These are phyloP conservation scores for Ceratocystis papillata DNA, from an alignment of 2,329 filamentous ascomycete genomes.

Conservation along the genomic window DNA sequence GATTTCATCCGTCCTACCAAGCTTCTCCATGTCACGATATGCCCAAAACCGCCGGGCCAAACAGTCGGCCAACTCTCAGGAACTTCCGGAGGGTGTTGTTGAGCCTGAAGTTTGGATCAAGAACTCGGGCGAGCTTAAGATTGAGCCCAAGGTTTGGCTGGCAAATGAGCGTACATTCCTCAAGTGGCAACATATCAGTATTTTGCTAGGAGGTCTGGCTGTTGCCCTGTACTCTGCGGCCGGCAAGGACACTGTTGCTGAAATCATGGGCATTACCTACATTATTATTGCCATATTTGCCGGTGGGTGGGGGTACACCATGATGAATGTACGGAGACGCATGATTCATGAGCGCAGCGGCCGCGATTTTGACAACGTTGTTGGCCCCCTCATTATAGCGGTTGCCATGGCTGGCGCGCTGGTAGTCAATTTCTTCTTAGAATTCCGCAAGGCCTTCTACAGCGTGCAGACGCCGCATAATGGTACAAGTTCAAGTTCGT, in stretches of 20 bases:
- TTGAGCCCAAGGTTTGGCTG: conserved; percentile 97
- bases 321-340: conserved; percentile 62
- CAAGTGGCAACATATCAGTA: conserved; percentile 94
- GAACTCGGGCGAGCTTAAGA: conserved; percentile 79
- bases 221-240: conserved; percentile 84
- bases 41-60: conserved; percentile 45
- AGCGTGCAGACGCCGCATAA: conserved; percentile 12
- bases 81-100: conserved; percentile 74
- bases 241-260: conserved; percentile 63
- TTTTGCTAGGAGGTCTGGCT: conserved; percentile 74
- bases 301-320: conserved; percentile 74
- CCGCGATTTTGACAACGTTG: conserved; percentile 82
- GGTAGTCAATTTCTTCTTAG: conserved; percentile 79
- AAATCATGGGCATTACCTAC: conserved; percentile 71
- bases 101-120: conserved; percentile 86
- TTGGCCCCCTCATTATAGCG: conserved; percentile 76
- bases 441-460: conserved; percentile 40
- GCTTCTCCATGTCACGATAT: conserved; percentile 72
- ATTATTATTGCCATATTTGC: conserved; percentile 72
- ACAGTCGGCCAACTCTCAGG: conserved; percentile 30
- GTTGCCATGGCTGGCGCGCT: conserved; percentile 66
- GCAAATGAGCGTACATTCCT: conserved; percentile 97
- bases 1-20: conserved; percentile 64
- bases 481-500: conserved; percentile 8
- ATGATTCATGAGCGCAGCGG: conserved; percentile 81